These are phyloP conservation scores for Kodamaea ohmeri DNA, from an alignment of 1,139 yeast species.

Conservation along the genomic window DNA sequence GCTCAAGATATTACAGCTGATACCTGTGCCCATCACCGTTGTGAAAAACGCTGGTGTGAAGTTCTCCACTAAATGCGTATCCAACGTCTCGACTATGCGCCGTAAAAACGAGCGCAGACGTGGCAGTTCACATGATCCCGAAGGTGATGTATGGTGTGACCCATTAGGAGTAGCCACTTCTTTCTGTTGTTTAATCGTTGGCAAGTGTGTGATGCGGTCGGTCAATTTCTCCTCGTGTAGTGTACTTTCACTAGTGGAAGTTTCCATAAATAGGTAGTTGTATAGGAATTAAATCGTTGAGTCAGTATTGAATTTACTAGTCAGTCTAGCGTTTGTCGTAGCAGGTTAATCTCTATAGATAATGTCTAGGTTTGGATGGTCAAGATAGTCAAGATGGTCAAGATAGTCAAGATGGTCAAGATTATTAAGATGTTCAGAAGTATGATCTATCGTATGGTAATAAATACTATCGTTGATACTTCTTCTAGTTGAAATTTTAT, in stretches of 20 bases:
- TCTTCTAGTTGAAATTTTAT: too few relatives aligned
- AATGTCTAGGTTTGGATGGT: too few relatives aligned
- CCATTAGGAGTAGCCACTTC: too few relatives aligned
- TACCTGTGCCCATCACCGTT: conserved; percentile 83
- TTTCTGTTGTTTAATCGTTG: background rate
- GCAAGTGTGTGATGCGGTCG: background rate
- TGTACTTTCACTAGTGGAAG: conserved; percentile 1
- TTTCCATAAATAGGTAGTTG: background rate
- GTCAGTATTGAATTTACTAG: too few relatives aligned
- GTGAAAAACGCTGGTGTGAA: conserved; percentile 66
- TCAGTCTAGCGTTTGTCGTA: background rate
- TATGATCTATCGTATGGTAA: too few relatives aligned
- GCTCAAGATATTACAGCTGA: conserved; percentile 57
- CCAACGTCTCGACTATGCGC: conserved; percentile 4
- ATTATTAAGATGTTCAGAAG: too few relatives aligned
- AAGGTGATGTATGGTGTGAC: background rate
- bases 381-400: too few relatives aligned
- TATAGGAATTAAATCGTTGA: too few relatives aligned
- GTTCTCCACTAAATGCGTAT: conserved; percentile 19
- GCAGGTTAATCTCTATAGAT: background rate
- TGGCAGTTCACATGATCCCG: too few relatives aligned
- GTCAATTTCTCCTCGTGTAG: background rate
- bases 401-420: too few relatives aligned
- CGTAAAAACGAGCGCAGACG: background rate
- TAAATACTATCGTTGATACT: too few relatives aligned